These are phyloP conservation scores for Eucalyptus coolabah DNA, from an alignment of 345 rosid genomes.

Conservation along the genomic window DNA sequence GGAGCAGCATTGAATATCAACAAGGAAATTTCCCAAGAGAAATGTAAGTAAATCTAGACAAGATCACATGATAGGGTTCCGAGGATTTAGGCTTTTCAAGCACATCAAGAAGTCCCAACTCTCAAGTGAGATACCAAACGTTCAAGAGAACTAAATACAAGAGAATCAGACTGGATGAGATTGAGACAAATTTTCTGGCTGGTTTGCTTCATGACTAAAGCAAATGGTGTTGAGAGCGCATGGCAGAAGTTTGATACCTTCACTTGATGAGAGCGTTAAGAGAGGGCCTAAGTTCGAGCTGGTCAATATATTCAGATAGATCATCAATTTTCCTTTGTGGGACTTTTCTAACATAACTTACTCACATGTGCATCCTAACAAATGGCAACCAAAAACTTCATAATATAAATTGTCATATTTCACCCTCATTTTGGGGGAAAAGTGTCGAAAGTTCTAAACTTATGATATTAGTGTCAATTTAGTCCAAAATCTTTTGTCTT, in stretches of 20 bases:
- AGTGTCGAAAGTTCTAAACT: not conserved
- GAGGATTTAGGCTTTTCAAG: not conserved
- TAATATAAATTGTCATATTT: not conserved
- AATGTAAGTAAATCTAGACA: not conserved
- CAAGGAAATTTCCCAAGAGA: not conserved
- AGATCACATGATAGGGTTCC: not conserved
- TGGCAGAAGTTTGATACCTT: fast-evolving
- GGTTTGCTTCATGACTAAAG: not conserved
- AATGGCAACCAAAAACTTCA: not conserved
- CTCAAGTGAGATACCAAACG: not conserved
- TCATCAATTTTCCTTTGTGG: fast-evolving
- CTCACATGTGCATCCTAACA: too few species aligned
- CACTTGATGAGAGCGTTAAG: fast-evolving
- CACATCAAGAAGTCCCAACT: not conserved
- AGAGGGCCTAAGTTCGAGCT: fast-evolving
- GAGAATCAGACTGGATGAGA: not conserved
- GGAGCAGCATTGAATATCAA: not conserved
- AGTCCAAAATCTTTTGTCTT: not conserved
- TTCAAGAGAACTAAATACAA: not conserved
- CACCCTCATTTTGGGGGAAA: not conserved
- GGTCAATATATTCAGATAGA: fast-evolving
- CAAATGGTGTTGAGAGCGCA: not conserved
- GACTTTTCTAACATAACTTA: too few species aligned
- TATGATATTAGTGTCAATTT: too few species aligned
- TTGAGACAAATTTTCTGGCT: not conserved